These are phyloP conservation scores for Globisporangium iwayamae DNA, from an alignment of 352 stramenopile genomes.

Conservation along the genomic window DNA sequence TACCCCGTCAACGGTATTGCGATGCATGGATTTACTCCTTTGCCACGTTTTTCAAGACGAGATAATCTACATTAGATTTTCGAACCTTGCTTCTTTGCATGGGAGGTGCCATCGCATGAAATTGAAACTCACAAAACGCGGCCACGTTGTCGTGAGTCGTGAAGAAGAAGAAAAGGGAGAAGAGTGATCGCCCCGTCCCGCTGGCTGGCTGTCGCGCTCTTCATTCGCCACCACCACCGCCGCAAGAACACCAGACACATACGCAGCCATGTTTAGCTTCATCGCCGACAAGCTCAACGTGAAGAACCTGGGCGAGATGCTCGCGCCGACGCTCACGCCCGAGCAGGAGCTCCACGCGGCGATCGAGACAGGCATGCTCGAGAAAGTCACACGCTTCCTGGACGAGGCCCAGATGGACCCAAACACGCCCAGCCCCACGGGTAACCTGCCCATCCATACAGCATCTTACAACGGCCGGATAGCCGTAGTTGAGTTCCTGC, in stretches of 20 bases:
- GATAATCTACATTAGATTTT: neutral
- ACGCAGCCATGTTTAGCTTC: slow-evolving; percentile 76
- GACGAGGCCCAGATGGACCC: slow-evolving; percentile 69
- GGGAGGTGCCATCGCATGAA: neutral
- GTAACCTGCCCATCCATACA: slow-evolving; percentile 84
- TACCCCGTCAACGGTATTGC: too few relatives aligned
- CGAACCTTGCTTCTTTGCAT: neutral
- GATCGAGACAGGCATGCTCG: slow-evolving; percentile 67
- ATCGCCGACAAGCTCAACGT: slow-evolving; percentile 89
- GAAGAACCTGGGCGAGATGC: slow-evolving; percentile 84
- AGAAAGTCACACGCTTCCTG: slow-evolving; percentile 70
- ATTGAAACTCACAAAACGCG: slow-evolving; percentile 8
- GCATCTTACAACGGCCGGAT: slow-evolving; percentile 79
- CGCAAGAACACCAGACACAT: neutral
- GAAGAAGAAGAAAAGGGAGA: slow-evolving; percentile 1
- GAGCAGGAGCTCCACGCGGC: slow-evolving; percentile 81
- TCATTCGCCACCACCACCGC: neutral
- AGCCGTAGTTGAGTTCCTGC: slow-evolving; percentile 66
- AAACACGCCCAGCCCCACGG: slow-evolving; percentile 64
- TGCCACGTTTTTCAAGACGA: neutral
- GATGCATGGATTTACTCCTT: too few relatives aligned
- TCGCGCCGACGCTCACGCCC: slow-evolving; percentile 83
- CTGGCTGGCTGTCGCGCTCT: neutral
- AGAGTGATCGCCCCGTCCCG: too few relatives aligned
- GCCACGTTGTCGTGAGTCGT: slow-evolving; percentile 9